Base-by-base conservation (phyloP, 108 stramenopile species). In the Mediolabrus comicus region DNA sequence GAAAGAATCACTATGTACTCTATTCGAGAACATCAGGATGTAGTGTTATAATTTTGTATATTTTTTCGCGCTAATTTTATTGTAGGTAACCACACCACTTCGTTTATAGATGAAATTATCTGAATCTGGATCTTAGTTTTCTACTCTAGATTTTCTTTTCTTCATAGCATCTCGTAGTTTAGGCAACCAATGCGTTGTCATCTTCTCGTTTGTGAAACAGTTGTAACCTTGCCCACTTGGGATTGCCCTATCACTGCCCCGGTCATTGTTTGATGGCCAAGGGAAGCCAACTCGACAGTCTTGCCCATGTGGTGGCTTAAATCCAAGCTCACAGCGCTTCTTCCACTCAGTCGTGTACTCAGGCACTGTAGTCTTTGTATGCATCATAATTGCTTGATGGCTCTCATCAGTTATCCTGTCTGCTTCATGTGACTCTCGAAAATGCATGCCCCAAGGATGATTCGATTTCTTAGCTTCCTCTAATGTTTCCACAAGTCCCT, bases 321-420 rank as follows among this genome's bases (percentile, higher is more conserved):
- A 65, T 16, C 76, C 75, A 49, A 41, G 33, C 35, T 51, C 49
- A 43, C 86, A 87, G n/a, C 83, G 72, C 12, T 53, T 29, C 36
- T 68, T 67, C 78, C 79, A 88, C 25, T 65, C 49, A 29, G 46
- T 65, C 8, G 83, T 77, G 30, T 83, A 62, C 27, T 77, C 79
- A 0, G 69, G 65, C 14, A 73, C 74, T 17, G 83, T 57, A 2
- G 86, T 83, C 59, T 94, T 94, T 35, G 87, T 68, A 64, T 94
- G 93, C 19, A 94, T 43, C 93, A 94, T 90, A 34, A 84, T 76
- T 13, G 88, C 93, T 67, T 94, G 87, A 24, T 84, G 53, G 4
- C 68, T 59, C 59, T 94, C 93, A 68, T 94, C 80, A 2, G 82
- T 65, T 17, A 65, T 36, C 17, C 22, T 30, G 46, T 75, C 78